Percentiles rank a stretch among this genome's conserved stretches.
These are phyloP conservation scores for Scedosporium dehoogii DNA, from an alignment of 2,329 filamentous ascomycete genomes.

Conservation along the genomic window DNA sequence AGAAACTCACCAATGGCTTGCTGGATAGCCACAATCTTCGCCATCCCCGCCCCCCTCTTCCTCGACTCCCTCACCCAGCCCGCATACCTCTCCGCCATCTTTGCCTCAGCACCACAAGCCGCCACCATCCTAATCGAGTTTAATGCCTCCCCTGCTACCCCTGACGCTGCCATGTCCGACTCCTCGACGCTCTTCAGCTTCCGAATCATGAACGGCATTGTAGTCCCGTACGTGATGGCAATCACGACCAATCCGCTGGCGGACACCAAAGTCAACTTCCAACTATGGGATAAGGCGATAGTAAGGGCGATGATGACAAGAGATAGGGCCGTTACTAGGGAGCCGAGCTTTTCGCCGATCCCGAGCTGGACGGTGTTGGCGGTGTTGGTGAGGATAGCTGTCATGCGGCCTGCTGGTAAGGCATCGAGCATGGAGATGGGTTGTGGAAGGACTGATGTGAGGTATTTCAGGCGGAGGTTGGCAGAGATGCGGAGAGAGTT, in stretches of 20 bases:
- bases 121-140: constrained; percentile 31
- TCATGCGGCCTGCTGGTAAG: constrained; percentile 38
- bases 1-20: constrained; percentile 15
- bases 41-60: constrained; percentile 17
- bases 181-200: constrained; percentile 23
- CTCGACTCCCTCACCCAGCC: constrained; percentile 25
- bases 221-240: constrained; percentile 19
- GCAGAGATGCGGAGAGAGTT: constrained; percentile 40
- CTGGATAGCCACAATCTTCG: constrained; percentile 15
- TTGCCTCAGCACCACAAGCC: constrained; percentile 28
- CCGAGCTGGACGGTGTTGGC: constrained; percentile 43
- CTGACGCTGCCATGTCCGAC: constrained; percentile 23
- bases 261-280: constrained; percentile 40
- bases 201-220: constrained; percentile 22
- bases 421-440: constrained; percentile 38
- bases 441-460: constrained; percentile 36
- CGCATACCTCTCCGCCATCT: constrained; percentile 24
- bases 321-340: constrained; percentile 29
- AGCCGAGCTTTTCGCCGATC: constrained; percentile 40
- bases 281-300: constrained; percentile 41
- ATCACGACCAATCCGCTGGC: constrained; percentile 35
- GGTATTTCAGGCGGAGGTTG: constrained; percentile 37
- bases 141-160: constrained; percentile 30
- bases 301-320: constrained; percentile 33
- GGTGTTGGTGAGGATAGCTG: constrained; percentile 39